A percentile compares a stretch with the other conserved stretches of the same genome.
phyloP scores from a whole-genome alignment of 768 basidiomycete genomes.

The Leccinum rimulosum region DNA sequence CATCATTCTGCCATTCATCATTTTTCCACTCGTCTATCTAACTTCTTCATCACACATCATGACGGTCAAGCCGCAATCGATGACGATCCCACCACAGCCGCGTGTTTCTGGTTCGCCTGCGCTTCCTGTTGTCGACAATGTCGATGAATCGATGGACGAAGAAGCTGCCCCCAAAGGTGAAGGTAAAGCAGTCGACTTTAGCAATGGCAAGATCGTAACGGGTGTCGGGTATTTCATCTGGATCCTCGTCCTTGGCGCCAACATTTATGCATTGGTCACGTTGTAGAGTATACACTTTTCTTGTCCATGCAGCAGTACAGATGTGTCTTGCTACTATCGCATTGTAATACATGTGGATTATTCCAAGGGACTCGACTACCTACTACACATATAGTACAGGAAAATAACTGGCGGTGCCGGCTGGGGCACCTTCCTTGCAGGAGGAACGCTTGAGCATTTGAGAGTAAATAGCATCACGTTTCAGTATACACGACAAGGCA shows the following conservation, averaged over 20 bases:
- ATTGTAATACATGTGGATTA: background rate
- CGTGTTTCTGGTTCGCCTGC: background rate
- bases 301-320: background rate
- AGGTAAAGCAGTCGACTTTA: conserved; percentile 50
- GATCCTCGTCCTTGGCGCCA: conserved; percentile 65
- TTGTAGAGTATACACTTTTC: conserved; percentile 28
- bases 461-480: too few species aligned
- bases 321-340: background rate
- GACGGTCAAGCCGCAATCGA: conserved; percentile 43
- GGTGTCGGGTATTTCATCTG: conserved; percentile 57
- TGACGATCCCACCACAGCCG: background rate
- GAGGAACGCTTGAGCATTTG: too few species aligned
- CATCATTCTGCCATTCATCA: conserved; percentile 81
- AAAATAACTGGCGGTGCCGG: too few species aligned
- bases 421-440: too few species aligned
- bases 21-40: conserved; percentile 76
- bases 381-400: too few species aligned
- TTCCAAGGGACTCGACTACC: background rate
- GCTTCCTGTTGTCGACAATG: background rate
- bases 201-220: conserved; percentile 53
- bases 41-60: conserved; percentile 68
- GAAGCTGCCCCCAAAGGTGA: conserved; percentile 29
- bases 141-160: background rate
- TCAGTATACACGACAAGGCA: too few species aligned
- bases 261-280: conserved; percentile 70